These are phyloP conservation scores for Coleophoma eucalyptorum DNA, from an alignment of 2,329 filamentous ascomycete genomes.

Conservation along the genomic window DNA sequence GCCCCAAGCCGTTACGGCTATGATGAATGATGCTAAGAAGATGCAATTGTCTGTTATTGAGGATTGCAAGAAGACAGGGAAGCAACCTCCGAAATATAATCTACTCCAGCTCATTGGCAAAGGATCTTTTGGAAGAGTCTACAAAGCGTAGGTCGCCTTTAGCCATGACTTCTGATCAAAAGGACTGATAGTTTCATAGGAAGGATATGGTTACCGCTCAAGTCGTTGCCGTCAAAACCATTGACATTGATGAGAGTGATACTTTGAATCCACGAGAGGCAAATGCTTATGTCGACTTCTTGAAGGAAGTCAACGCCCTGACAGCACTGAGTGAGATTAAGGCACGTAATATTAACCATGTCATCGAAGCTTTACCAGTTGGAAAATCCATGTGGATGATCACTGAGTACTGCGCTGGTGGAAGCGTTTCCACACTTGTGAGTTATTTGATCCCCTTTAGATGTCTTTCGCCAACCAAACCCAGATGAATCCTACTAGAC, in stretches of 20 bases:
- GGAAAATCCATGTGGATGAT: slow-evolving; percentile 84
- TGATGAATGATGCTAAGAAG: slow-evolving; percentile 63
- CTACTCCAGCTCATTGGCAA: slow-evolving; percentile 72
- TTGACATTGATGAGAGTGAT: slow-evolving; percentile 78
- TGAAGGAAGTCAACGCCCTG: slow-evolving; percentile 66
- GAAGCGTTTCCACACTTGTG: slow-evolving; percentile 69
- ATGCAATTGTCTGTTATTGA: slow-evolving; percentile 65
- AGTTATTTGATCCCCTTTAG: slow-evolving; percentile 15
- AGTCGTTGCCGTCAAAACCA: slow-evolving; percentile 75
- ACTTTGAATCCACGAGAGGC: slow-evolving; percentile 60
- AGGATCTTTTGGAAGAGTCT: slow-evolving; percentile 70
- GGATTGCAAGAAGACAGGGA: slow-evolving; percentile 54
- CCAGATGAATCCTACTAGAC: slow-evolving; percentile 60
- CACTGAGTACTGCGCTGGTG: slow-evolving; percentile 81
- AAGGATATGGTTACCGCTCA: slow-evolving; percentile 31
- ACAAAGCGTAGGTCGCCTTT: slow-evolving; percentile 46
- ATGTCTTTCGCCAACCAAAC: slow-evolving; percentile 1
- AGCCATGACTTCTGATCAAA: neutral
- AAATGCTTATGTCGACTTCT: slow-evolving; percentile 65
- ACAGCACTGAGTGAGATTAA: slow-evolving; percentile 70
- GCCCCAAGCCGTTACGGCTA: slow-evolving; percentile 21
- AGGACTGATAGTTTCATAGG: slow-evolving; percentile 15
- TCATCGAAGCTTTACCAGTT: slow-evolving; percentile 74
- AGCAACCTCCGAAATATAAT: slow-evolving; percentile 61
- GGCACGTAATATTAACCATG: slow-evolving; percentile 76